These are phyloP conservation scores for Bimuria novae-zelandiae DNA, from an alignment of 2,329 filamentous ascomycete species.

Conservation along the genomic window DNA sequence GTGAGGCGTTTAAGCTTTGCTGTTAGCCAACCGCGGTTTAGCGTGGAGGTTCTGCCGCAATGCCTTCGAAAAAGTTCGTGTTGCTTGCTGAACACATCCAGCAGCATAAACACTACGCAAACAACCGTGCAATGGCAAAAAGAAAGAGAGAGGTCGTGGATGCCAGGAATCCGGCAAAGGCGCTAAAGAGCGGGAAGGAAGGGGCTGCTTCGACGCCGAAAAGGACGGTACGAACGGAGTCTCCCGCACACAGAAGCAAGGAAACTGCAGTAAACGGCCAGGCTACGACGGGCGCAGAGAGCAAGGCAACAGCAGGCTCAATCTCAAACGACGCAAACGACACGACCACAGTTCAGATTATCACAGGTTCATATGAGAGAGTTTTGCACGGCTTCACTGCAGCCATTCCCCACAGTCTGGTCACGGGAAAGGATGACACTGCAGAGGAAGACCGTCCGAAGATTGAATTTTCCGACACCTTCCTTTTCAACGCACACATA, in stretches of 20 bases:
- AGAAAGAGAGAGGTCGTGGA: constrained; percentile 40
- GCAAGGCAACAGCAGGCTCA: constrained; percentile 17
- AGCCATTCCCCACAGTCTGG: constrained; percentile 57
- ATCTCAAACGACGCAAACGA: constrained; percentile 15
- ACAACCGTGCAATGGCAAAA: constrained; percentile 37
- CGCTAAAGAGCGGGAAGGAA: constrained; percentile 35
- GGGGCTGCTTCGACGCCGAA: constrained; percentile 23
- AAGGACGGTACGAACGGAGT: constrained; percentile 20
- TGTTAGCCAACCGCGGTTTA: constrained; percentile 15
- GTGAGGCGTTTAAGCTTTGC: not conserved
- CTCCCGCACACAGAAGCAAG: constrained; percentile 22
- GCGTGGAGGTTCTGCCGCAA: constrained; percentile 22
- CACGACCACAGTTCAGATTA: constrained; percentile 71
- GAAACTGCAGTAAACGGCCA: constrained; percentile 22
- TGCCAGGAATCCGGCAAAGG: constrained; percentile 21
- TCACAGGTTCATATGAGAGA: constrained; percentile 92
- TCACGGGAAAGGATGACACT: constrained; percentile 33
- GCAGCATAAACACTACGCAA: constrained; percentile 14
- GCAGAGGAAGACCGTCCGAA: constrained; percentile 29
- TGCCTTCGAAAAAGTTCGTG: constrained; percentile 20
- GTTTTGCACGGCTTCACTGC: constrained; percentile 88
- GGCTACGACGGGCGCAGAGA: constrained; percentile 15
- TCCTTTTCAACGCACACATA: constrained; percentile 91
- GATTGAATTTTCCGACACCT: constrained; percentile 83
- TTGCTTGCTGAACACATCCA: constrained; percentile 19